Evolutionary conservation across 495 filamentous ascomycete species (phyloP).

Genomic region (Astrothelium macrocarpum): DNA sequence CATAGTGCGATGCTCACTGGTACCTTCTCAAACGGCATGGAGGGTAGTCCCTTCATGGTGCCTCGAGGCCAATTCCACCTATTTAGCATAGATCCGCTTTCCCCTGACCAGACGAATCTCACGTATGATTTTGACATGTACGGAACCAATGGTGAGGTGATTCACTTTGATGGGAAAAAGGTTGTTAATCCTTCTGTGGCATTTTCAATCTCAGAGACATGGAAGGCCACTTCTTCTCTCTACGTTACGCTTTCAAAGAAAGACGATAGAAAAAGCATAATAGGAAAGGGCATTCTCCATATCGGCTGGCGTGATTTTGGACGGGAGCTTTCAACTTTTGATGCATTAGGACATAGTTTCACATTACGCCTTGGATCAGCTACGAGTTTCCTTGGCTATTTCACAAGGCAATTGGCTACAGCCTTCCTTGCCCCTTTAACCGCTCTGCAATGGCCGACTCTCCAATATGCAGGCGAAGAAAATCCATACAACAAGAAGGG

Average conservation of each 20-base stretch:
- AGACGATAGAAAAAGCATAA: slow-evolving; percentile 30
- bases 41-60: slow-evolving; percentile 50
- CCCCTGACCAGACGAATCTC: slow-evolving; percentile 48
- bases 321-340: background rate
- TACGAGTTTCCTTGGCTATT: slow-evolving; percentile 45
- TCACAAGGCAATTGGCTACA: slow-evolving; percentile 43
- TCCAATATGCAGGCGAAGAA: slow-evolving; percentile 44
- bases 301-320: slow-evolving; percentile 46
- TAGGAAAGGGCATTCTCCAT: slow-evolving; percentile 52
- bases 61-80: slow-evolving; percentile 49
- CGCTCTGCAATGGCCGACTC: slow-evolving; percentile 34
- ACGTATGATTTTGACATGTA: slow-evolving; percentile 54
- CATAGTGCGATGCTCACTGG: slow-evolving; percentile 51
- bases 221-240: slow-evolving; percentile 55
- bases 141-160: slow-evolving; percentile 39
- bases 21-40: slow-evolving; percentile 51
- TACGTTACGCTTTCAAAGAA: slow-evolving; percentile 42
- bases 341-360: background rate
- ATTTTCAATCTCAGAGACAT: slow-evolving; percentile 43
- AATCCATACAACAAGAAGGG: slow-evolving; percentile 37
- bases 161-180: slow-evolving; percentile 54
- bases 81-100: slow-evolving; percentile 43
- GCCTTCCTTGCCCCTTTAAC: slow-evolving; percentile 41
- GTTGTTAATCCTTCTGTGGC: slow-evolving; percentile 50
- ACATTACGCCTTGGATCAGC: slow-evolving; percentile 21